Evolutionary conservation across 116 monocot genomes (phyloP), one percentile per base, ranked within the genome.

Genomic region (Papilionanthe hybrid): DNA sequence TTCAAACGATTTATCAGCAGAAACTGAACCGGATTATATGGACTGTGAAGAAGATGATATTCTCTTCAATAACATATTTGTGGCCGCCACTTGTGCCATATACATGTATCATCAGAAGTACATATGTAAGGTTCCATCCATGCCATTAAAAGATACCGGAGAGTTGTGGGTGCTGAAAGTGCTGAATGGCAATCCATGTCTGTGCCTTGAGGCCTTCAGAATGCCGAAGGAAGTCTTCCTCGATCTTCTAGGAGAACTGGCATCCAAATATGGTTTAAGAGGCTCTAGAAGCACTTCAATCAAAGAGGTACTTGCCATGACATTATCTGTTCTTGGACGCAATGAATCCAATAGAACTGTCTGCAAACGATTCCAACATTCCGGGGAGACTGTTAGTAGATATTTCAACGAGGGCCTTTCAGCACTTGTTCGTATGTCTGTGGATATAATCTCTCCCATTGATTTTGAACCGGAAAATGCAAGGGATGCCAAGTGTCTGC

Each of bases 281-380:
- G 72, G 72, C 42, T 72, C 72, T n/a, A 72, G 72, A 72, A 72
- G 72, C 43, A 72, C 72, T 18, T 72, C 72, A 42, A 72, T 30
- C 18, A 48, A 48, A 37, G 75, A 75, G 48, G 48, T 75, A 27
- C 48, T 75, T n/a, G 75, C 75, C n/a, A 75, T 75, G 44, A 47
- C 48, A 1, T 48, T 75, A 13, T 75, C 48, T 11, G 48, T 75
- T 47, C 75, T 75, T 47, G 75, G 75, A 47, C 25, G 48, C 22
- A 48, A 48, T 47, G 75, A 75, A 47, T 75, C 47, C 3, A 75
- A 47, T 25, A 75, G 75, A 75, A 44, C n/a, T 45, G 75, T 75
- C 23, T 44, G 44, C 44, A 48, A 75, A 48, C 44, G 45, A 47
- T 75, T 75, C 25, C 47, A 75, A 75, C 75, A 48, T 13, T 75